Base-by-base conservation (phyloP, 1,139 yeast species). In the Hyphopichia wangnamkhiaoensis region DNA sequence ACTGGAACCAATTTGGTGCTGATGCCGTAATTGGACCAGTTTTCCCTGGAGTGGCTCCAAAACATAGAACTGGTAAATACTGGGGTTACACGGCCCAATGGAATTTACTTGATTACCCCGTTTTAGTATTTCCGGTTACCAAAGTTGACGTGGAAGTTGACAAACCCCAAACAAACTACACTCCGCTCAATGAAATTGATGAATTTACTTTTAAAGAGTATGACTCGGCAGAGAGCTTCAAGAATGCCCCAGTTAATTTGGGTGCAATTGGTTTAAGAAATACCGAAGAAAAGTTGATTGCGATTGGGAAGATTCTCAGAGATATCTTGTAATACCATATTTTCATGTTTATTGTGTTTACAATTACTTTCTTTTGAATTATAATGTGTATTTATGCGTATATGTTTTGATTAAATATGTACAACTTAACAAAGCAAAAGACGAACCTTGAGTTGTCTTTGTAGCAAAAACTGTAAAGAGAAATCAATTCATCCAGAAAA, bases 51-150 rank as follows among this genome's bases (percentile, higher is more conserved):
- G 50, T 50, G 13, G 55, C 60, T 14, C 46, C 56, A 17, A 49
- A 46, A 35, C 61, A 53, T 37, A 38, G 48, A 27, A 51, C 56
- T 2, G 45, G 50, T 7, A 52, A 49, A 24, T 56, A 56, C 38
- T 54, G 60, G 59, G 52, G 53, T 5, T 58, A 56, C 37, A 46
- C 42, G 16, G 41, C 48, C 16, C 53, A 48, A 37, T 58, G 59
- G 58, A 57, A 57, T 34, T 42, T 53, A 9, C 45, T 57, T 31
- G 61, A 57, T 38, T 56, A 52, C 32, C 61, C 61, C 5, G 54
- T 47, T 3, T 39, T 54, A 20, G 55, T 50, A 1, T 49, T 53
- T 31, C 61, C 62, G 7, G 54, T 52, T 2, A 51, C 56, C 5
- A 45, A 39, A 15, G 53, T 54, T 8, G 52, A 49, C 38, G 36